Percentiles rank a stretch among this genome's conserved stretches.
phyloP scores from a whole-genome alignment of 345 rosid species.

The Passiflora organensis region DNA sequence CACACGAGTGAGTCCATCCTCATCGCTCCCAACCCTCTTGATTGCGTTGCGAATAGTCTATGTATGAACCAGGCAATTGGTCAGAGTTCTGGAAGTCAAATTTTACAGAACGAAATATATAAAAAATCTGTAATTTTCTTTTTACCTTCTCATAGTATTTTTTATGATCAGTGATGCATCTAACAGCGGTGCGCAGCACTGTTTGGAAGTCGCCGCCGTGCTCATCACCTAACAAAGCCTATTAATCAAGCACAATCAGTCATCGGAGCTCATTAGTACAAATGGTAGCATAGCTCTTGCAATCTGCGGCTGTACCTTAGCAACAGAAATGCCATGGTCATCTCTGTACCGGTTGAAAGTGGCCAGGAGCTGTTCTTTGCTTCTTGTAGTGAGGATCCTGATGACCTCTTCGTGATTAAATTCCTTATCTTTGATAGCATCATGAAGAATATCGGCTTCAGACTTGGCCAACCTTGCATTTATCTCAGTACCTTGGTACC shows the following conservation, averaged over 20 bases:
- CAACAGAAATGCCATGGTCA: slow-evolving; percentile 39
- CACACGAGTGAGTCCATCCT: background rate
- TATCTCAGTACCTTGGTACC: slow-evolving; percentile 53
- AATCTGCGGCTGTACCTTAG: slow-evolving; percentile 30
- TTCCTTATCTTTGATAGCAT: slow-evolving; percentile 39
- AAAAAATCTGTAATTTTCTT: background rate
- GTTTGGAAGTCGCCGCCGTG: slow-evolving; percentile 17
- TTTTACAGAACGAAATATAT: background rate
- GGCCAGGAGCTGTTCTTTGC: slow-evolving; percentile 54
- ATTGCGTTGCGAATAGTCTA: background rate
- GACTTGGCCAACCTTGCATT: slow-evolving; percentile 32
- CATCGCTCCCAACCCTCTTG: background rate
- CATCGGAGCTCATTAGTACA: background rate
- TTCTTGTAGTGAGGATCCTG: slow-evolving; percentile 55
- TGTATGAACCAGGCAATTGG: background rate
- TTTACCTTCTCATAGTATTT: slow-evolving; percentile 27
- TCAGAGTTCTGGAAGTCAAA: background rate
- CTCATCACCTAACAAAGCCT: slow-evolving; percentile 16
- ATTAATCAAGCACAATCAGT: background rate
- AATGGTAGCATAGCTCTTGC: background rate
- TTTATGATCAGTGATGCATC: slow-evolving; percentile 18
- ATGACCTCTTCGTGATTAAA: slow-evolving; percentile 49
- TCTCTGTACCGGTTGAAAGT: slow-evolving; percentile 57
- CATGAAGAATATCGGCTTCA: slow-evolving; percentile 49
- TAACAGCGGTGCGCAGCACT: slow-evolving; percentile 20